A percentile compares a stretch with the other conserved stretches of the same genome.
These are phyloP conservation scores for Trichoderma gracile DNA, from an alignment of 2,329 filamentous ascomycete genomes.

Conservation along the genomic window DNA sequence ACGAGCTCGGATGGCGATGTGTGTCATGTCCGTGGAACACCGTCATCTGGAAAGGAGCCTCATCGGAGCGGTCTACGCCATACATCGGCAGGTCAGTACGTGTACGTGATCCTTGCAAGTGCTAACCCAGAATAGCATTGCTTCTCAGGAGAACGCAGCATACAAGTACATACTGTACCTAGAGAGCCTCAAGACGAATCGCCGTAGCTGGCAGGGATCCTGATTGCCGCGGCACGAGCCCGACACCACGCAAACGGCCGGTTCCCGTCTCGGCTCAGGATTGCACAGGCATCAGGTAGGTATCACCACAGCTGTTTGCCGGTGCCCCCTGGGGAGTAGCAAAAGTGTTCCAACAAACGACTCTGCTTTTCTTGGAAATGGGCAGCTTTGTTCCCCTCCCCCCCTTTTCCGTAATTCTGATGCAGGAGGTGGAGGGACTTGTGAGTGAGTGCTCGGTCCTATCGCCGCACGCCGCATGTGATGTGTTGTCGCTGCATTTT, in stretches of 20 bases:
- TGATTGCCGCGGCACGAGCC: neutral
- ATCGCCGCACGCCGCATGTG: neutral
- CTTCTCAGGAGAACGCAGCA: neutral
- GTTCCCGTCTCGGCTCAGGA: constrained; percentile 10
- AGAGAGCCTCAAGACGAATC: neutral
- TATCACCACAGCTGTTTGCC: constrained; percentile 12
- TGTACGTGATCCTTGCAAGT: no score
- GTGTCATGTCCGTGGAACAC: neutral
- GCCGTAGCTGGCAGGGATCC: neutral
- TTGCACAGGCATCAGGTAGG: constrained; percentile 10
- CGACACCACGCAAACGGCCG: constrained; percentile 21
- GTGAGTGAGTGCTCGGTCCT: neutral
- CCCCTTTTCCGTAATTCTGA: neutral
- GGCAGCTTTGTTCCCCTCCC: neutral
- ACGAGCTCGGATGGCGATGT: neutral
- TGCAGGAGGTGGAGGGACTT: no score
- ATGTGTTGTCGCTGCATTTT: constrained; percentile 4
- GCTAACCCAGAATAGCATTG: neutral
- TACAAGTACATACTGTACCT: no score
- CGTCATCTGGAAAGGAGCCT: neutral
- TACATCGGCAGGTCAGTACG: no score
- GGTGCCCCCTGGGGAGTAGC: neutral
- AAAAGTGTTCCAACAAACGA: neutral
- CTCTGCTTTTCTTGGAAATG: neutral
- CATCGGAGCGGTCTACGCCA: neutral